Base-by-base conservation (phyloP, 2,329 filamentous ascomycete genomes). In the Hymenoscyphus scutula region DNA sequence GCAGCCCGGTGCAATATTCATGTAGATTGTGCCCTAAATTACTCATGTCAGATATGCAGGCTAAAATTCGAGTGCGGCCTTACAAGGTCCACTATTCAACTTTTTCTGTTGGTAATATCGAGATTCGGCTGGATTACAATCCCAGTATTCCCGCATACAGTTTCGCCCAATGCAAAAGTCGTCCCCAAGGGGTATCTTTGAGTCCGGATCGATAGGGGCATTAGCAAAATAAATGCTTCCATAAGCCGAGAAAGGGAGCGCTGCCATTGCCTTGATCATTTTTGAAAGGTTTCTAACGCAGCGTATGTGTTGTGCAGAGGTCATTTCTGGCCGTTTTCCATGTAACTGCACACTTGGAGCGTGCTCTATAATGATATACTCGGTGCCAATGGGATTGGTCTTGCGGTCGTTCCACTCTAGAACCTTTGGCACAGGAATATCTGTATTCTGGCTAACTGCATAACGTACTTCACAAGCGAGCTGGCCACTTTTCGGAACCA, bases 351-450 rank as follows among this genome's bases (percentile, higher is more conserved):
- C 65, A n/a, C 75, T 76, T 37, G 58, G 25, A 11, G 69, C 73
- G 64, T 77, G 73, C 62, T 77, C 73, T 73, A 76, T 77, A 19
- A 78, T 77, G 37, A 77, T 77, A 55, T 77, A 77, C 64, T 77
- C 74, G 25, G 66, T 71, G 37, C 74, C 74, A 58, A 77, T 72
- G 17, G 67, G 19, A 62, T 68, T 37, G 68, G 62, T 67, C 19
- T 68, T 61, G 62, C 78, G 71, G 62, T 77, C 69, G 67, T 69
- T 76, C 77, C 77, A 81, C 64, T 77, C 77, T 7, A 79, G 68
- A 45, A 80, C 74, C 60, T 66, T 71, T 25, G 77, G 78, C 48
- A 80, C 75, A 29, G 78, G 77, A 38, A 80, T 73, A 11, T 62
- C 71, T 7, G 77, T 79, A 32, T 76, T 70, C 0, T 41, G 30